Base-by-base conservation (phyloP, 1,284 basidiomycete species). In the Coriolopsis trogii region DNA sequence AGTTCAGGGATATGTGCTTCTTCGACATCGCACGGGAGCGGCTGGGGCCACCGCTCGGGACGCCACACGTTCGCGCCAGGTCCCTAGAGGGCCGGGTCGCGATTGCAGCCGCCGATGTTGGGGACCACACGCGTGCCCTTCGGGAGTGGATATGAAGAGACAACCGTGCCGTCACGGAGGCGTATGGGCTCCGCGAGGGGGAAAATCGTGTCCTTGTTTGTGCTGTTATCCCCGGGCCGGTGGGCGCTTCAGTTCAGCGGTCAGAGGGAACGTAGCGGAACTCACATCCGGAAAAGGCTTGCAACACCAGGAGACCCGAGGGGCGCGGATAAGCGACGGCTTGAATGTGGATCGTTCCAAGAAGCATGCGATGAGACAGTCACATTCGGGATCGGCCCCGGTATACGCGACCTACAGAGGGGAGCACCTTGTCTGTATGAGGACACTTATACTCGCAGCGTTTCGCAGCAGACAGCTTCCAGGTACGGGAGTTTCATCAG, bases 401-500 rank as follows among this genome's bases (percentile, higher is more conserved):
- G n/a, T n/a, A n/a, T n/a, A n/a, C n/a, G n/a, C n/a, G n/a, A n/a
- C n/a, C n/a, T n/a, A n/a, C n/a, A n/a, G n/a, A n/a, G n/a, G n/a
- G n/a, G n/a, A 34, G 33, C 33, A 13, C n/a, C n/a, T 34, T 18
- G 6, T n/a, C 13, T 16, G 33, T 6, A 34, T n/a, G 8, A 34
- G 33, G n/a, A 34, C 16, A 46, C 62, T 34, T 24, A 65, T 62
- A 60, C 24, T 39, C 61, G 48, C 10, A 66, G 46, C 4, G 63
- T 61, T 53, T 66, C 62, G 28, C 63, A 57, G 42, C 61, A 65
- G 24, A 63, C 41, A 3, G 62, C 58, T 38, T 65, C 62, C 10
- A 63, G 39, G 24, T 61, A 58, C 1, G 62, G 62, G 10, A 65
- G 55, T 2, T 46, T 52, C 43, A 59, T 48, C 18, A 63, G 36